Evolutionary conservation across 441 rosid species (phyloP).

Genomic region (Daphne laureola): DNA sequence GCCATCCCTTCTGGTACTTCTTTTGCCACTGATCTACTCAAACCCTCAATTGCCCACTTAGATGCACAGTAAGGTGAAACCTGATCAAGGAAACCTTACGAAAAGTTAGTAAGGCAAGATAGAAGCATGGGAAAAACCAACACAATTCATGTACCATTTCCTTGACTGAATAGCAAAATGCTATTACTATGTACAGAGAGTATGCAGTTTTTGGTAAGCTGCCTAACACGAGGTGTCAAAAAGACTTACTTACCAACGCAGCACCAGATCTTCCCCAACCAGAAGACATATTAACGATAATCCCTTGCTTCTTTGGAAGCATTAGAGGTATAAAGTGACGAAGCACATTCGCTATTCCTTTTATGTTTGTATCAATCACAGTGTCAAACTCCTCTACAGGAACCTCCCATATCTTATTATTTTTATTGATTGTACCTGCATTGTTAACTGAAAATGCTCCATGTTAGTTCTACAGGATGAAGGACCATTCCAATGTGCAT

Average conservation of each 20-base stretch:
- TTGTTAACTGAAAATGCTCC: slow-evolving; percentile 56
- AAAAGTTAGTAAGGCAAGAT: no score
- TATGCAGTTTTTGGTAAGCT: no score
- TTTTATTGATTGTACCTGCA: slow-evolving; percentile 85
- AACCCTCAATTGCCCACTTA: slow-evolving; percentile 96
- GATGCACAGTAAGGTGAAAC: slow-evolving; percentile 99
- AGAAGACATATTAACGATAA: slow-evolving; percentile 85
- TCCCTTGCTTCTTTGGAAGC: slow-evolving; percentile 72
- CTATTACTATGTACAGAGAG: no score
- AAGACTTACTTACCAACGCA: slow-evolving; percentile 57
- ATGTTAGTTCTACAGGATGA: slow-evolving; percentile 9
- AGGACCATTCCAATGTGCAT: not conserved
- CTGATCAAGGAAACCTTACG: slow-evolving; percentile 33
- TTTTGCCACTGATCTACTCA: slow-evolving; percentile 89
- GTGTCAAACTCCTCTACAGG: slow-evolving; percentile 79
- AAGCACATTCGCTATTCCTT: slow-evolving; percentile 73
- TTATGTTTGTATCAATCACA: slow-evolving; percentile 85
- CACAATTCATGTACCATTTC: no score
- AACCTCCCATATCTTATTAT: slow-evolving; percentile 94
- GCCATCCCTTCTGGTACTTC: slow-evolving; percentile 95
- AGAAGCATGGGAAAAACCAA: no score
- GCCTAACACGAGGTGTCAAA: not conserved
- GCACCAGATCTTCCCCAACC: slow-evolving; percentile 99
- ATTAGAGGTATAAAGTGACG: slow-evolving; percentile 90
- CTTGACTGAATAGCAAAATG: no score